A percentile compares a stretch with the other conserved stretches of the same genome.
These are phyloP conservation scores for Metschnikowia sp. DNA, from an alignment of 805 yeast genomes.

Conservation along the genomic window DNA sequence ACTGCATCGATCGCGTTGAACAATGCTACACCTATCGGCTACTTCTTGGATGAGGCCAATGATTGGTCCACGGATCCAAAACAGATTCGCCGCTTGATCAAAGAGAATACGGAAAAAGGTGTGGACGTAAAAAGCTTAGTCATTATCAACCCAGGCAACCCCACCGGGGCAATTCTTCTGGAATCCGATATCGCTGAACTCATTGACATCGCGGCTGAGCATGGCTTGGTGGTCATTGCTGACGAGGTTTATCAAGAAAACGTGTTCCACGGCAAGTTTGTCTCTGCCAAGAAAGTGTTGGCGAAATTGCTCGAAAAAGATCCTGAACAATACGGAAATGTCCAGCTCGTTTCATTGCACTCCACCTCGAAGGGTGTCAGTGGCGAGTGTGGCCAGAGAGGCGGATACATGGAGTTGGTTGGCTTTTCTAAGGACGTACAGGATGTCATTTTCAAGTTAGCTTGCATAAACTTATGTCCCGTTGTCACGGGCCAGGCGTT, in stretches of 20 bases:
- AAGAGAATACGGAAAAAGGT: conserved; percentile 47
- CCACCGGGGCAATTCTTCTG: conserved; percentile 85
- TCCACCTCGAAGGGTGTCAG: conserved; percentile 97
- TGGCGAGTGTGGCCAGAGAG: conserved; percentile 99
- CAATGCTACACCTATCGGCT: conserved; percentile 79
- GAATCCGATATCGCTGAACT: conserved; percentile 66
- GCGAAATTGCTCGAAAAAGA: conserved; percentile 54
- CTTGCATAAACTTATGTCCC: conserved; percentile 89
- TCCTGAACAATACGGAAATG: conserved; percentile 58
- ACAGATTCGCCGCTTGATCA: conserved; percentile 55
- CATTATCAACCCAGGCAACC: conserved; percentile 97
- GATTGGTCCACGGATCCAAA: conserved; percentile 81
- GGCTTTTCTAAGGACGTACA: conserved; percentile 73
- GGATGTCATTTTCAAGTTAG: conserved; percentile 75
- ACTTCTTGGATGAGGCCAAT: conserved; percentile 74
- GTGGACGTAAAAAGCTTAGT: conserved; percentile 75
- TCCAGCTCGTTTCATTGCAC: conserved; percentile 89
- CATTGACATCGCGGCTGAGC: conserved; percentile 74
- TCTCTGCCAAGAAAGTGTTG: conserved; percentile 79
- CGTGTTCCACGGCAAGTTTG: conserved; percentile 75
- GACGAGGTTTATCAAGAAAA: conserved; percentile 98
- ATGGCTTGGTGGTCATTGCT: conserved; percentile 84
- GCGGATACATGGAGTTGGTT: conserved; percentile 94
- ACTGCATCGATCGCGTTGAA: conserved; percentile 91
- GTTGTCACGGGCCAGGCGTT: conserved; percentile 94